Evolutionary conservation across 495 filamentous ascomycete species (phyloP).

Genomic region (Apodospora peruviana): DNA sequence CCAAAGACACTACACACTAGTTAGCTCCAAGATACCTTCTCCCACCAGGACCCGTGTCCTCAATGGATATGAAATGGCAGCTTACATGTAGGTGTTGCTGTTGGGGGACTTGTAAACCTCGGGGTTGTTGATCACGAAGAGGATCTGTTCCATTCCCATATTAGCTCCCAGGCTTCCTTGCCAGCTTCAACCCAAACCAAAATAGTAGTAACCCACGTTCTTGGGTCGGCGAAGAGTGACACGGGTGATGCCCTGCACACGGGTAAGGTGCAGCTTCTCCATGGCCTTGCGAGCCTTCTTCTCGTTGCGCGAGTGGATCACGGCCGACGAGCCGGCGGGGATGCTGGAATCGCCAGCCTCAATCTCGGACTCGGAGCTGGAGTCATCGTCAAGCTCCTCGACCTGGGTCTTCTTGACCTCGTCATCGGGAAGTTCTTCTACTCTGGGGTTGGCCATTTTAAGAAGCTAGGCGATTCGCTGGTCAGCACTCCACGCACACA

Average conservation of each 20-base stretch:
- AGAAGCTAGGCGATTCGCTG: conserved; percentile 14
- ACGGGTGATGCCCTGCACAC: conserved; percentile 93
- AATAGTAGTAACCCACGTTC: conserved; percentile 63
- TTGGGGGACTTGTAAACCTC: conserved; percentile 98
- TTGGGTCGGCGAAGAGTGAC: conserved; percentile 97
- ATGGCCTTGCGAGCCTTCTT: conserved; percentile 99
- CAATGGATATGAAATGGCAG: conserved; percentile 2
- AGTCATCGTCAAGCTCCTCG: conserved; percentile 66
- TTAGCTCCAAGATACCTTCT: background rate
- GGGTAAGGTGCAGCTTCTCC: conserved; percentile 94
- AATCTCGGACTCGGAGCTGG: conserved; percentile 68
- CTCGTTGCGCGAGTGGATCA: conserved; percentile 96
- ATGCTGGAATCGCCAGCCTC: conserved; percentile 66
- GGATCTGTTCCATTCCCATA: conserved; percentile 56
- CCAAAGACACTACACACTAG: conserved; percentile 78
- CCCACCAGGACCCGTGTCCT: background rate
- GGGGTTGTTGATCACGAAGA: conserved; percentile 98
- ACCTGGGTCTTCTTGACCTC: conserved; percentile 71
- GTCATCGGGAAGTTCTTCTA: conserved; percentile 96
- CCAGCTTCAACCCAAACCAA: background rate
- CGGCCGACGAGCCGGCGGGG: conserved; percentile 78
- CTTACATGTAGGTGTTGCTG: conserved; percentile 99
- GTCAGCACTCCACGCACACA: conserved; percentile 25
- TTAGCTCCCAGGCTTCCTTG: conserved; percentile 20
- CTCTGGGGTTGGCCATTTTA: conserved; percentile 92